Conservation (phyloP, 768 basidiomycete genomes). For the Coprinellus micaceus region DNA sequence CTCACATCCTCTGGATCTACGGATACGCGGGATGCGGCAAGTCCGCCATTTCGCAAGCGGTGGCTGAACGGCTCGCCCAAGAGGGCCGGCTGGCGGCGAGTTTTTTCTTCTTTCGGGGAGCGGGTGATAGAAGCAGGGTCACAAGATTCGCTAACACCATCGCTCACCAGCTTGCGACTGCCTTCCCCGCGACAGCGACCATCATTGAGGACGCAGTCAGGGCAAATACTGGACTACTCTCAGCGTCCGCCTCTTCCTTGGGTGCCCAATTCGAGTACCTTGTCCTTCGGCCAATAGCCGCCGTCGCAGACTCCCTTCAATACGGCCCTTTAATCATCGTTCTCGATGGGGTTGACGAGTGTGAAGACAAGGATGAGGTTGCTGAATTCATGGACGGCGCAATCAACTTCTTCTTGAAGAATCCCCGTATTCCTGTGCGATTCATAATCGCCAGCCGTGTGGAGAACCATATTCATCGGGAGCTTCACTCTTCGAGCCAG, state of each 20-base stretch:
- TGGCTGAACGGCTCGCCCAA: conserved; percentile 8
- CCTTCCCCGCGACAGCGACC: not conserved
- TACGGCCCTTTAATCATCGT: conserved; percentile 7
- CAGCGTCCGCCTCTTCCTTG: not conserved
- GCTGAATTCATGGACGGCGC: conserved; percentile 1
- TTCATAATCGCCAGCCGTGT: not conserved
- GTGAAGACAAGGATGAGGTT: conserved; percentile 7
- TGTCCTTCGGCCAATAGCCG: conserved; percentile 2
- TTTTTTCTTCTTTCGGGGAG: conserved; percentile 15
- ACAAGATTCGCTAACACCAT: conserved; percentile 11
- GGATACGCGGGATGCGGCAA: conserved; percentile 19
- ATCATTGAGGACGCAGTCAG: not conserved
- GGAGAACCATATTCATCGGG: not conserved
- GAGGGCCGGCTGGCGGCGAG: conserved; percentile 1
- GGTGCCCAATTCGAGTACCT: conserved; percentile 8
- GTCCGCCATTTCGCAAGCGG: conserved; percentile 14
- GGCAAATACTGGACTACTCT: conserved; percentile 5
- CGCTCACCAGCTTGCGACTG: conserved; percentile 12
- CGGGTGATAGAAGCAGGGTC: conserved; percentile 1
- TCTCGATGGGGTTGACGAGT: conserved; percentile 20
- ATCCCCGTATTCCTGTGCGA: not conserved
- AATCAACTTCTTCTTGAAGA: not conserved
- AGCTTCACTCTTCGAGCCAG: too few relatives aligned
- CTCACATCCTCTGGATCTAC: conserved; percentile 15
- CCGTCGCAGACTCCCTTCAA: too few relatives aligned